Evolutionary conservation across 1,284 basidiomycete genomes (phyloP).

Genomic region (Fomitopsis betulina): DNA sequence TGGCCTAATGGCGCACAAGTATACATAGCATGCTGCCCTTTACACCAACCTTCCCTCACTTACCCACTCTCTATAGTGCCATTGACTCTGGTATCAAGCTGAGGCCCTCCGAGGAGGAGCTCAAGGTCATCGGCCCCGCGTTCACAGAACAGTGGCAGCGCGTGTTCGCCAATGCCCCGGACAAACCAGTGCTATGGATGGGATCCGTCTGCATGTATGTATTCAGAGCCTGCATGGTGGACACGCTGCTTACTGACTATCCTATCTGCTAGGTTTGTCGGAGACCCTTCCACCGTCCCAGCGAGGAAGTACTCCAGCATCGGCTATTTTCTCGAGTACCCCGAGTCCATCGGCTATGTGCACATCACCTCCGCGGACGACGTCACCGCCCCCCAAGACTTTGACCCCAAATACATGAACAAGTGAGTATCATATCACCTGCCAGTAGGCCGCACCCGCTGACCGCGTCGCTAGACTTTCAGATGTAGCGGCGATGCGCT

Average conservation of each 20-base stretch:
- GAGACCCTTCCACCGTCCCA: constrained; percentile 19
- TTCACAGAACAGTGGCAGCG: constrained; percentile 40
- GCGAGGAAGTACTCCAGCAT: constrained; percentile 31
- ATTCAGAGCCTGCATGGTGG: neutral
- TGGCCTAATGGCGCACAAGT: constrained; percentile 51
- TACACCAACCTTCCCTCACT: neutral
- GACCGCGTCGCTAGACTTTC: constrained; percentile 10
- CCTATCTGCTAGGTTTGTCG: constrained; percentile 20
- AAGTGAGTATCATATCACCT: constrained; percentile 19
- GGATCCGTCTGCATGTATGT: constrained; percentile 23
- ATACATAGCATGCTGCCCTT: neutral
- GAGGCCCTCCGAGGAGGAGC: constrained; percentile 39
- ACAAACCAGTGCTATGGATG: constrained; percentile 44
- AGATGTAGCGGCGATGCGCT: constrained; percentile 37
- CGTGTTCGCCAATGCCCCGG: constrained; percentile 39
- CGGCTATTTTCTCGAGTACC: constrained; percentile 25
- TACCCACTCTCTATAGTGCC: constrained; percentile 27
- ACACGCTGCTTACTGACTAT: no score
- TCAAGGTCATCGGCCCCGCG: constrained; percentile 38
- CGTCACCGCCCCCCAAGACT: constrained; percentile 31
- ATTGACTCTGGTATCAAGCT: constrained; percentile 45
- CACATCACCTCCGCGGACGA: constrained; percentile 38
- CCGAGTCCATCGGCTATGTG: constrained; percentile 29
- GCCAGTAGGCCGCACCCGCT: constrained; percentile 8
- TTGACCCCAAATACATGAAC: constrained; percentile 27